Conservation (phyloP, 305 asterid genomes). For the Fraxinus xanthoxyloides region DNA sequence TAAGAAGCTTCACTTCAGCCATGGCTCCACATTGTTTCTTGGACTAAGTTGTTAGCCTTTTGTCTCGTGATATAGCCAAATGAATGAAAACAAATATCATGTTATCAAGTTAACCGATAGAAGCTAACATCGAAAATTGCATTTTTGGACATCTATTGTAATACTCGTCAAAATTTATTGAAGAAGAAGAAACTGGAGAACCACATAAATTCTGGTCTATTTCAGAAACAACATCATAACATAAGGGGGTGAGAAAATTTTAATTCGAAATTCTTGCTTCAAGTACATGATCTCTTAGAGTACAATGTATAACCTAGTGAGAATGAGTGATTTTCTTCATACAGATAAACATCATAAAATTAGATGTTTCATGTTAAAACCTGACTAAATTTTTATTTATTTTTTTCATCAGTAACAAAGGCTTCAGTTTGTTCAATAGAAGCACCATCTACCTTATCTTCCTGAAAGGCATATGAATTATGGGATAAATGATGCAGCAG, state of each 20-base stretch:
- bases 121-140: too few species aligned
- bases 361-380: too few species aligned
- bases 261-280: background rate
- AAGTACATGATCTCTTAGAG: background rate
- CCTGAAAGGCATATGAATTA: too few species aligned
- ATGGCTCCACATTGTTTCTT: background rate
- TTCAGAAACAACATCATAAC: background rate
- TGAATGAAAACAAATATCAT: background rate
- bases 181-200: background rate
- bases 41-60: background rate
- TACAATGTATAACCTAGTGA: background rate
- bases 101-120: too few species aligned
- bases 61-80: background rate
- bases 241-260: background rate
- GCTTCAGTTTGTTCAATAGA: too few species aligned
- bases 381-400: too few species aligned
- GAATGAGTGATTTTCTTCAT: background rate
- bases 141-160: background rate
- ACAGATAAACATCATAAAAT: background rate
- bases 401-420: too few species aligned
- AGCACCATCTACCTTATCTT: too few species aligned
- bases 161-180: background rate
- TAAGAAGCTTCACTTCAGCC: background rate
- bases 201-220: background rate
- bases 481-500: too few species aligned